Conservation (phyloP, 2,329 filamentous ascomycete species). For the Diaporthe nobilis region DNA sequence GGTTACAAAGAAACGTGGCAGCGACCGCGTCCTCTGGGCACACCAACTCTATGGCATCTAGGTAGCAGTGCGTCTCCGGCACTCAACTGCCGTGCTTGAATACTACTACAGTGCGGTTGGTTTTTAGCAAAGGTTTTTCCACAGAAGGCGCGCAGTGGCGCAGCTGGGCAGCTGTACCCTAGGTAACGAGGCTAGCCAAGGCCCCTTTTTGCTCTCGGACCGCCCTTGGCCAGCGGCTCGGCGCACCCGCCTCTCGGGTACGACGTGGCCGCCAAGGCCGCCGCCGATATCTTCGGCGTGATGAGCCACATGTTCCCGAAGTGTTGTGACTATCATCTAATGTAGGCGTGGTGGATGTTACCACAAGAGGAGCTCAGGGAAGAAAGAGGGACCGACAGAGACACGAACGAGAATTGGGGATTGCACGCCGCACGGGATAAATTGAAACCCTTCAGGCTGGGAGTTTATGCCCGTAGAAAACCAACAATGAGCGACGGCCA, state of each 20-base stretch:
- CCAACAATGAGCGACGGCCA: too few relatives aligned
- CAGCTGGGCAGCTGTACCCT: background rate
- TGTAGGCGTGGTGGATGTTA: too few relatives aligned
- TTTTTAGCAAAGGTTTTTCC: background rate
- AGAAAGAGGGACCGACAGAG: too few relatives aligned
- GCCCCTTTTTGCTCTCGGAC: conserved; percentile 6
- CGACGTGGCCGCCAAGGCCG: conserved; percentile 12
- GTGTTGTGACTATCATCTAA: background rate
- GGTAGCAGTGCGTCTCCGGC: conserved; percentile 15
- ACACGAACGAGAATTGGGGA: too few relatives aligned
- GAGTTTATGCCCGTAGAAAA: too few relatives aligned
- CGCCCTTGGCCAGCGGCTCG: conserved; percentile 24
- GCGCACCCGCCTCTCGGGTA: background rate
- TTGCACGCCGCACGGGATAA: too few relatives aligned
- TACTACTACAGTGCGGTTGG: background rate
- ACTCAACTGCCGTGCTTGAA: background rate
- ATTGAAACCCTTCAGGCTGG: too few relatives aligned
- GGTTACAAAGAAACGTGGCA: conserved; percentile 1
- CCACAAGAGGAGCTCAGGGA: background rate
- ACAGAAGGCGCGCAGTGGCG: background rate
- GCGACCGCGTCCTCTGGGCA: background rate
- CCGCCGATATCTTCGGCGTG: conserved; percentile 1
- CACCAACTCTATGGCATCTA: background rate
- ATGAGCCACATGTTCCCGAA: background rate
- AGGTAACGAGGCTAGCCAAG: background rate